Percentiles rank a stretch among this genome's conserved stretches.
Conservation (phyloP, 306 rosid species). For the Erythrophleum fordii region DNA sequence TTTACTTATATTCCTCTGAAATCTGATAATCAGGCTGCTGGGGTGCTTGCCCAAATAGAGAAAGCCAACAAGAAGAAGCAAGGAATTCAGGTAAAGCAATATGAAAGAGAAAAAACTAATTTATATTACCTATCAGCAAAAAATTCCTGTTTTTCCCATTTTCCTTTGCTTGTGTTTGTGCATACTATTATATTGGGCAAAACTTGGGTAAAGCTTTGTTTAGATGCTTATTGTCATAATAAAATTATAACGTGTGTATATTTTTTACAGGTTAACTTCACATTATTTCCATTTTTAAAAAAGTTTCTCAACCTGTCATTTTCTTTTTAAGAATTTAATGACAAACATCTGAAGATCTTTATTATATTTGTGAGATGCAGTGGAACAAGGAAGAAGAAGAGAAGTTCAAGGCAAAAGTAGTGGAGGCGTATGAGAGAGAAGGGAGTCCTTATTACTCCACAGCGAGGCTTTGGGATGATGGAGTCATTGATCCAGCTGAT, state of each 20-base stretch:
- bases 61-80: conserved; percentile 84
- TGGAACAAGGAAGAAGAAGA: conserved; percentile 95
- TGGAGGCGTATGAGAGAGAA: conserved; percentile 84
- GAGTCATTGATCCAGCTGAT: conserved; percentile 96
- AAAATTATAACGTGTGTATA: not conserved
- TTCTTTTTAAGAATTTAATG: not conserved
- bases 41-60: conserved; percentile 90
- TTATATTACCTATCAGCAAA: not conserved
- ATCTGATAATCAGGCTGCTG: conserved; percentile 77
- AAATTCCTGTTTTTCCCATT: conserved; percentile 23
- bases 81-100: conserved; percentile 76
- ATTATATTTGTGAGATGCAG: conserved; percentile 44
- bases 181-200: too few species aligned
- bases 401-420: conserved; percentile 69
- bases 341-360: not conserved
- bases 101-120: not conserved
- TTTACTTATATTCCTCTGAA: conserved; percentile 32
- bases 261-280: not conserved
- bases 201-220: too few species aligned
- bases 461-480: conserved; percentile 96
- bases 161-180: conserved; percentile 5
- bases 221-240: not conserved
- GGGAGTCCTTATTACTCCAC: conserved; percentile 93
- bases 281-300: not conserved
- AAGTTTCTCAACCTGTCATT: not conserved